A percentile compares a stretch with the other conserved stretches of the same genome.
Evolutionary conservation across 164 flowering plant genomes (phyloP).

Genomic region (Cinnamomum chago): DNA sequence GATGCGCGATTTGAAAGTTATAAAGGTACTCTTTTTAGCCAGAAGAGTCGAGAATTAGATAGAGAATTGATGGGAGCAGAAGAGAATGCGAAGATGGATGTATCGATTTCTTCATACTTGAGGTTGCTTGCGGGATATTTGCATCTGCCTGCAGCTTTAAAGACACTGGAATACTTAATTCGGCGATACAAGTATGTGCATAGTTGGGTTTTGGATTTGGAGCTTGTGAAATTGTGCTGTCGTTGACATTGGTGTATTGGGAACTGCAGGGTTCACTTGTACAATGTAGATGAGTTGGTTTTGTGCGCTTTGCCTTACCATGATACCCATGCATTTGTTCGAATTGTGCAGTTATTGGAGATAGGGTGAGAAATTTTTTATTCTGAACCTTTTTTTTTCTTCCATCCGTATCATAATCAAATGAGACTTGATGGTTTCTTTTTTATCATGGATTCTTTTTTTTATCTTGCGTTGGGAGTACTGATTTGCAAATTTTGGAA

Average conservation of each 20-base stretch:
- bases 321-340: constrained; percentile 82
- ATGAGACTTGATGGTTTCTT: no score
- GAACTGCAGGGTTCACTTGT: constrained; percentile 61
- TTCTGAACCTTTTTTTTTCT: neutral
- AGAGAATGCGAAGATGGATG: constrained; percentile 57
- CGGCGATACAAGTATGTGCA: constrained; percentile 73
- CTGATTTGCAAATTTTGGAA: no score
- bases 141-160: constrained; percentile 47
- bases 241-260: neutral
- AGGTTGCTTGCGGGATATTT: constrained; percentile 68
- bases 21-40: constrained; percentile 63
- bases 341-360: constrained; percentile 66
- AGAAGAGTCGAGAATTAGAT: constrained; percentile 60
- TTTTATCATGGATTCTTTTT: no score
- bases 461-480: no score
- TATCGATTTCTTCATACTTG: constrained; percentile 52
- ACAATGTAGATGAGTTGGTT: constrained; percentile 73
- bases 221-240: neutral
- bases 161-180: constrained; percentile 81
- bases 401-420: no score
- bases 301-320: constrained; percentile 85
- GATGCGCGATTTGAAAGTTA: constrained; percentile 57
- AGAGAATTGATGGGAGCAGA: constrained; percentile 61
- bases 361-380: constrained; percentile 41
- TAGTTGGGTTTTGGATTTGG: neutral